Evolutionary conservation across 345 rosid genomes (phyloP), one percentile per base, ranked within the genome.

Genomic region (Mercurialis annua): DNA sequence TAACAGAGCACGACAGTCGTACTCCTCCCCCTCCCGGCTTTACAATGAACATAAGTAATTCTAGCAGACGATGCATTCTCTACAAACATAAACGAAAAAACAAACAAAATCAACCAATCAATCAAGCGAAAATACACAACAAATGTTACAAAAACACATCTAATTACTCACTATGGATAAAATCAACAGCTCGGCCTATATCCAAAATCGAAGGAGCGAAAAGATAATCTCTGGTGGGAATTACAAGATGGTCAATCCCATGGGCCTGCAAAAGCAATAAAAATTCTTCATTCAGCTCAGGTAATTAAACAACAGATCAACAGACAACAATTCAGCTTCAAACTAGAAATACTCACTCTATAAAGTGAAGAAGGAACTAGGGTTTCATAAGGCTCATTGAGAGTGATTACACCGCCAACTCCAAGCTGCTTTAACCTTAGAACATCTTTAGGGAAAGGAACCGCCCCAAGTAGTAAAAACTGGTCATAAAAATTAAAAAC

Each of bases 1-100:
- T 90, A 90, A 69, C 96, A 90, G 44, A 93, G 96, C 76, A 88
- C 97, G 66, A 93, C 82, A 6, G 94, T 88, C 2, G 97, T 90
- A 81, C 98, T 92, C 78, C 97, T 81, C 72, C 97, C 97, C 3
- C 96, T 82, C 33, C 97, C 98, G 69, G 98, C 97, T 78, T 92
- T 92, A 78, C 98, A 92, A 72, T 92, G 98, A 44, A 90, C 98
- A 54, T 88, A 88, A 2, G 97, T 93, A 51, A 88, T 88, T 71
- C 77, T 84, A 72, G 90, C 81, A 36, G 73, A 78, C 29, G 78
- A 74, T 59, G 88, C 79, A 65, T 88, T 88, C 70, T 77, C 98
- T 90, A 71, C 58, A 46, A n/a, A n/a, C n/a, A 66, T 49, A 50
- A 61, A 6, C 20, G 15, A 34, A 18, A 16, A 65, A 26, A 14